Evolutionary conservation across 805 yeast genomes (phyloP).

Genomic region (Teunomyces cretensis): DNA sequence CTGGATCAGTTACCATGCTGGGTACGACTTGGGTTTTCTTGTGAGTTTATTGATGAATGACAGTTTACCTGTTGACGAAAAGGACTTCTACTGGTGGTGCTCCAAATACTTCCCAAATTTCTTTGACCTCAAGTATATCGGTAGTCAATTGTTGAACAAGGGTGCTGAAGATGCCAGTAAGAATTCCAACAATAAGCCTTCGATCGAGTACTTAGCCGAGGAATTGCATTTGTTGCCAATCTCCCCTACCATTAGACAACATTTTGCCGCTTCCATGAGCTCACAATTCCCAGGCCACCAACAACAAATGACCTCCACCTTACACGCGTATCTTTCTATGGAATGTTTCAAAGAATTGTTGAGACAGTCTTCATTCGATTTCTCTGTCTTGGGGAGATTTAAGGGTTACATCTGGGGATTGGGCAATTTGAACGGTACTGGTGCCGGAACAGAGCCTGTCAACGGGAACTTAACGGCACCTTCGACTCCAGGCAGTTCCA

Average conservation of each 20-base stretch:
- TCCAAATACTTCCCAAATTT: conserved; percentile 74
- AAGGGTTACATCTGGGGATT: conserved; percentile 57
- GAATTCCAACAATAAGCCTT: conserved; percentile 33
- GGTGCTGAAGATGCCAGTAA: conserved; percentile 11
- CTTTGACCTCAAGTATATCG: conserved; percentile 71
- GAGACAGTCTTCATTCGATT: conserved; percentile 24
- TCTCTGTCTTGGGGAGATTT: conserved; percentile 29
- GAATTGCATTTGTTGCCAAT: conserved; percentile 64
- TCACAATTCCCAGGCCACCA: conserved; percentile 20
- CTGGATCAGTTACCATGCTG: conserved; percentile 92
- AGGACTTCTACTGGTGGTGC: conserved; percentile 73
- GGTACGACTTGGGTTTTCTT: conserved; percentile 92
- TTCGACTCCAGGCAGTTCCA: conserved; percentile 24
- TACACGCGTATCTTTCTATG: conserved; percentile 64
- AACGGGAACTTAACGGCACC: conserved; percentile 14
- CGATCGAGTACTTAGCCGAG: conserved; percentile 66
- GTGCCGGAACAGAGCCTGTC: conserved; percentile 1
- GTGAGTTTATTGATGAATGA: conserved; percentile 73
- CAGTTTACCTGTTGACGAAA: conserved; percentile 75
- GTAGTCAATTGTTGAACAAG: conserved; percentile 35
- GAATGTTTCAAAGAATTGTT: conserved; percentile 63
- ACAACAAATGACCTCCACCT: conserved; percentile 45
- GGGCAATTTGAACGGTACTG: conserved; percentile 24
- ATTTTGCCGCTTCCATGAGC: conserved; percentile 16
- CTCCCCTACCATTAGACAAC: conserved; percentile 44